Base-by-base conservation (phyloP, 2,329 filamentous ascomycete species). In the Zalaria sp. region DNA sequence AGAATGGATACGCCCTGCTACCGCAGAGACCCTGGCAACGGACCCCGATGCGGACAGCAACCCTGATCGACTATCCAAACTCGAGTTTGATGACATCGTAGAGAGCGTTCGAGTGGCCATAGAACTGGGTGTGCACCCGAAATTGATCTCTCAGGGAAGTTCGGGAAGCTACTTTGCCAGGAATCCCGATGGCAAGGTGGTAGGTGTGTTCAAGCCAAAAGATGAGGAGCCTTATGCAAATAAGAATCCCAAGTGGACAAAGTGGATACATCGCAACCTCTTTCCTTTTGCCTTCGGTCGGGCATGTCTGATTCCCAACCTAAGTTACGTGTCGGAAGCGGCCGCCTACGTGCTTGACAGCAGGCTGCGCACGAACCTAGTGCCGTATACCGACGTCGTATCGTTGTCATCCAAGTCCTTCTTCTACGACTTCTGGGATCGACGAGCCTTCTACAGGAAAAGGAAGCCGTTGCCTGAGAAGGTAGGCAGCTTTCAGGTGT, bases 191-290 rank as follows among this genome's bases (percentile, higher is more conserved):
- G 91, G 91, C 40, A 95, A 93, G 66, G 85, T 95, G 10, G 86
- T 98, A 3, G 91, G 88, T 31, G 91, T 98, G 4, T 98, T 98
- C 67, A 98, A 98, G 61, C 91, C 91, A 35, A 98, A 98, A 64
- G 91, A 98, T 53, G 91, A 98, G 65, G 93, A 98, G 61, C 91
- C 91, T 1, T 98, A 95, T 57, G 91, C 91, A 1, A 91, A 85
- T 28, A 83, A 86, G 51, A 98, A 98, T 57, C 91, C 91, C 4
- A 98, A 98, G 61, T 96, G 89, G 89, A 96, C 93, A 53, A 98
- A 98, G 64, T 98, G 91, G 91, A 88, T 98, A 66, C 91, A 98
- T 61, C 75, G 91, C 49, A 98, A 98, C 59, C 60, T 98, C 49
- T 96, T 98, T 53, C 91, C 91, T 5, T 98, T 93, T 65, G 95